Evolutionary conservation across 352 stramenopile species (phyloP).

Genomic region (Phytopythium mirpurense): DNA sequence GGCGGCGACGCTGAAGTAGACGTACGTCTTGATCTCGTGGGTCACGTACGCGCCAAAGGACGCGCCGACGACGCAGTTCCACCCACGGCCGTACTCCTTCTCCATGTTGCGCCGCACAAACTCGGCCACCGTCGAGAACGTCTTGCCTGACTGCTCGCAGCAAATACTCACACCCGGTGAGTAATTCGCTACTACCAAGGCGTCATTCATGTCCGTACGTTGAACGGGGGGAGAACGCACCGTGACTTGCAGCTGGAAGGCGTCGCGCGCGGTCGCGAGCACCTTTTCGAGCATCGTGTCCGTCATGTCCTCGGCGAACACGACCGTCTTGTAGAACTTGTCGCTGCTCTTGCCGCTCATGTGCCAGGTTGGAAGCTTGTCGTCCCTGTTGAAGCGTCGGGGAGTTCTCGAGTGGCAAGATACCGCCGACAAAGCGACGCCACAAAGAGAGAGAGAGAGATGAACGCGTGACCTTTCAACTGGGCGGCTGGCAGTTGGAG

Average conservation of each 20-base stretch:
- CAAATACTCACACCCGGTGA: too few relatives aligned
- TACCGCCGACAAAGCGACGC: neutral
- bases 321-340: constrained; percentile 89
- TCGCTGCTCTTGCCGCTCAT: constrained; percentile 70
- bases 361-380: neutral
- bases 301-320: constrained; percentile 94
- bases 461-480: constrained; percentile 3
- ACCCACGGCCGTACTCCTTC: constrained; percentile 89
- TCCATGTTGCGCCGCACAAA: constrained; percentile 91
- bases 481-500: too few relatives aligned
- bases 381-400: neutral
- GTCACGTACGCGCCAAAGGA: constrained; percentile 93
- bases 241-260: constrained; percentile 88
- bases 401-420: neutral
- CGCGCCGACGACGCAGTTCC: constrained; percentile 91
- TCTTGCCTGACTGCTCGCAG: constrained; percentile 71
- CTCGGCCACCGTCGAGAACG: constrained; percentile 89
- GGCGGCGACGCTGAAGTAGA: constrained; percentile 91
- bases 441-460: neutral
- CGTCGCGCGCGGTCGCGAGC: constrained; percentile 84
- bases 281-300: constrained; percentile 92
- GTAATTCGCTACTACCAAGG: neutral
- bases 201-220: too few relatives aligned
- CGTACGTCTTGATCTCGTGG: constrained; percentile 95
- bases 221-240: constrained; percentile 16